Base-by-base conservation (phyloP, 2,329 filamentous ascomycete genomes). In the Mycocentrospora acerina region DNA sequence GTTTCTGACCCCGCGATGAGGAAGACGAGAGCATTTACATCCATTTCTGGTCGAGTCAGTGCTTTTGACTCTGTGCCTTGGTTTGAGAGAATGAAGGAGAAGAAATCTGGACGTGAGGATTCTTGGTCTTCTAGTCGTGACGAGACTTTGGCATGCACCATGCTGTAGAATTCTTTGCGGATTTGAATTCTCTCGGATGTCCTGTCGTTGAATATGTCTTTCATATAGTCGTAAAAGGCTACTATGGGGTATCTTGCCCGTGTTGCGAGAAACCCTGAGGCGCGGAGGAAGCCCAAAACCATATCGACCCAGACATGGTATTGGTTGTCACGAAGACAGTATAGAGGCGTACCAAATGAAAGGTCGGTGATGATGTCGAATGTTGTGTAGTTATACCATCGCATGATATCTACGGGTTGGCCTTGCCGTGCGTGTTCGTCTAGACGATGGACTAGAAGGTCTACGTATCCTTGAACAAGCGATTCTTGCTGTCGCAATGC, bases 1-100 rank as follows among this genome's bases (percentile, higher is more conserved):
- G 74, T 76, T 37, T 76, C 72, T 4, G 62, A 68, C 0, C 73
- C 74, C 0, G 69, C 73, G 3, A 66, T 39, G 5, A 73, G 55
- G 26, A 73, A 54, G 2, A 62, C 33, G 4, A 54, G 40, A 1
- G 60, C 51, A 27, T 67, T 70, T 3, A 51, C 34, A 27, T 65
- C 52, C 28, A 74, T 64, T 31, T 72, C 68, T 1, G 40, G 50
- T 8, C 46, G 40, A 1, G 52, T 48, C 11, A 66, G 4, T 0
- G 42, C 43, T 16, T 52, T 57, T 3, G 35, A 42, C 1, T 40
- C 37, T 1, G 29, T 42, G 4, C 30, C 44, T 25, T 60, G 42
- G 33, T 55, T 59, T 18, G 57, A 48, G 7, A 57, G 17, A n/a
- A 64, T 51, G 29, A 51, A 37, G 2, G 39, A 41, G 35, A 62